phyloP scores from a whole-genome alignment of 306 rosid species.

The Aeschynomene evenia region DNA sequence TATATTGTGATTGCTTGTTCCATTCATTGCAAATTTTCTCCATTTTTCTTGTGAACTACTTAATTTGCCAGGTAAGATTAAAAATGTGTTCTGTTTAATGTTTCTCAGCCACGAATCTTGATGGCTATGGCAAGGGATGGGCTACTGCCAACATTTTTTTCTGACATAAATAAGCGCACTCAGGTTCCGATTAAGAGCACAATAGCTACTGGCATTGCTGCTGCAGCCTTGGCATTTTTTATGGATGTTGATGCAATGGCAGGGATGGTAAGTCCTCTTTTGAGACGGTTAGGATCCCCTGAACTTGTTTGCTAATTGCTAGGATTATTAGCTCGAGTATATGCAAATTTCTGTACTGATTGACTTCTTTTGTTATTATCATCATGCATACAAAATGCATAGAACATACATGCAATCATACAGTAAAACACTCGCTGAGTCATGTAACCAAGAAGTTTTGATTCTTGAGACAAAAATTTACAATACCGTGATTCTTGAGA shows the following conservation, averaged over 20 bases:
- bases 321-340: background rate
- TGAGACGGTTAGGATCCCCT: background rate
- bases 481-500: no score
- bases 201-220: conserved; percentile 65
- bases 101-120: conserved; percentile 48
- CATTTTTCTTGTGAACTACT: background rate
- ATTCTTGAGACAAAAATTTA: conserved; percentile 3
- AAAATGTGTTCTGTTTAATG: conserved; percentile 15
- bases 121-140: conserved; percentile 62
- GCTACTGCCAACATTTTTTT: conserved; percentile 42
- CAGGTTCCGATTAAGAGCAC: conserved; percentile 50
- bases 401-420: background rate
- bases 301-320: background rate
- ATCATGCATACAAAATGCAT: background rate
- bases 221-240: conserved; percentile 69
- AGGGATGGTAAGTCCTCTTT: conserved; percentile 71
- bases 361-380: background rate
- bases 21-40: background rate
- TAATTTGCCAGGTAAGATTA: background rate
- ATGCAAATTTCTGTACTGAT: background rate
- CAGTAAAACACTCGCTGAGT: background rate
- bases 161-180: conserved; percentile 36
- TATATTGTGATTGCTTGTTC: conserved; percentile 8
- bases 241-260: conserved; percentile 90
- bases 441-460: background rate